Conservation (phyloP, 129 eudicot genomes). For the Flaveria robusta region DNA sequence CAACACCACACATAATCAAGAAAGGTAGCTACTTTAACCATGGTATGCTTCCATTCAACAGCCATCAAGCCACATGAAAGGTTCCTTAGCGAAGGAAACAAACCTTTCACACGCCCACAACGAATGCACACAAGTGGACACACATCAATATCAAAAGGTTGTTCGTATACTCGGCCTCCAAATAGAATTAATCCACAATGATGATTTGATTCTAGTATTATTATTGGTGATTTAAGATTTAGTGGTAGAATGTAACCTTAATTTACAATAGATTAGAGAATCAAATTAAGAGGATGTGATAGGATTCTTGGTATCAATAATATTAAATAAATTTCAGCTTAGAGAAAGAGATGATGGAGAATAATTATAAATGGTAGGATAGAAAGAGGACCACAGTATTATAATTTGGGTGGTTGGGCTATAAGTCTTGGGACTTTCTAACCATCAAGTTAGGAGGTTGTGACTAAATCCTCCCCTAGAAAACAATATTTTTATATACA, state of each 20-base stretch:
- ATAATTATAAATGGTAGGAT: slow-evolving; percentile 35
- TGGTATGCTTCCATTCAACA: slow-evolving; percentile 27
- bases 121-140: slow-evolving; percentile 32
- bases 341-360: slow-evolving; percentile 32
- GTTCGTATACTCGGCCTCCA: background rate
- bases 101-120: slow-evolving; percentile 27
- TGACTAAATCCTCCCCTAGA: slow-evolving; percentile 39
- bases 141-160: slow-evolving; percentile 12
- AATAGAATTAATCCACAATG: background rate
- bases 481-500: background rate
- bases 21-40: slow-evolving; percentile 20
- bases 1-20: slow-evolving; percentile 17
- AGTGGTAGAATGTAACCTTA: background rate
- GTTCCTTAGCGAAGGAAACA: slow-evolving; percentile 36
- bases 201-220: background rate
- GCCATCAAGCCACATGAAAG: slow-evolving; percentile 38
- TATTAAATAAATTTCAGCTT: slow-evolving; percentile 6
- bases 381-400: slow-evolving; percentile 44
- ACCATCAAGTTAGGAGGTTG: slow-evolving; percentile 44
- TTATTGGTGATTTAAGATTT: background rate
- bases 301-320: slow-evolving; percentile 19
- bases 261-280: slow-evolving; percentile 12
- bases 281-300: slow-evolving; percentile 31
- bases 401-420: slow-evolving; percentile 50
- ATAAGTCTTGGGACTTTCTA: slow-evolving; percentile 43